Conservation (phyloP, 1,284 basidiomycete species). For the Ustilago xerochloae region DNA sequence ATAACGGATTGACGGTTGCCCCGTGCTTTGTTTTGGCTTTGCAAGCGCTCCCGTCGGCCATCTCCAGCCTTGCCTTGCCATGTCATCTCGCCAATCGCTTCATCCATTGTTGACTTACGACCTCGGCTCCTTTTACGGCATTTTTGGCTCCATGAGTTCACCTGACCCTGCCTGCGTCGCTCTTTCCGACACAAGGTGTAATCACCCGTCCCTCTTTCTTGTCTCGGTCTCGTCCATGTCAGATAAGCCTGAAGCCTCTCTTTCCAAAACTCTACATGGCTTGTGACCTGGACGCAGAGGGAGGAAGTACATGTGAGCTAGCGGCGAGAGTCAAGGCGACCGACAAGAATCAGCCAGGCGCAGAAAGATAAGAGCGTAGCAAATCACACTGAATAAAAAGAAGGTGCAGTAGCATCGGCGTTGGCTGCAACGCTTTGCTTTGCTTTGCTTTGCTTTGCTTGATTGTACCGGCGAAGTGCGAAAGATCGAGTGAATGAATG, state of each 20-base stretch:
- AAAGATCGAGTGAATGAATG: neutral
- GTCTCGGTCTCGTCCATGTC: neutral
- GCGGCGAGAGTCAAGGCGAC: too few relatives aligned
- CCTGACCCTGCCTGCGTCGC: constrained; percentile 14
- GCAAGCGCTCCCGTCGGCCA: neutral
- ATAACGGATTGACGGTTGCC: neutral
- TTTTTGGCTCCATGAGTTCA: neutral
- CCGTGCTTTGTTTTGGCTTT: constrained; percentile 13
- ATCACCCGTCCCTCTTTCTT: neutral
- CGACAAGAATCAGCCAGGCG: too few relatives aligned
- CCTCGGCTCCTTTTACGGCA: constrained; percentile 9
- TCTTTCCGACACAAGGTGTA: constrained; percentile 1
- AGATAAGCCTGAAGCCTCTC: constrained; percentile 4
- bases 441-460: neutral
- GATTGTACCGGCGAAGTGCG: neutral
- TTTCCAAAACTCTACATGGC: too few relatives aligned
- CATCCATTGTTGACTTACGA: neutral
- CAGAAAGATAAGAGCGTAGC: too few relatives aligned
- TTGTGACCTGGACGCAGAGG: too few relatives aligned
- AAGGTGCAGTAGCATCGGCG: too few relatives aligned
- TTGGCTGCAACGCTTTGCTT: too few relatives aligned
- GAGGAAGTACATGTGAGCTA: too few relatives aligned
- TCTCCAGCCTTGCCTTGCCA: constrained; percentile 1
- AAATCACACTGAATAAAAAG: too few relatives aligned
- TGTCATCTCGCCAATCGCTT: too few relatives aligned